A percentile compares a stretch with the other conserved stretches of the same genome.
phyloP scores from a whole-genome alignment of 257 asterid genomes.

The Henckelia pumila region DNA sequence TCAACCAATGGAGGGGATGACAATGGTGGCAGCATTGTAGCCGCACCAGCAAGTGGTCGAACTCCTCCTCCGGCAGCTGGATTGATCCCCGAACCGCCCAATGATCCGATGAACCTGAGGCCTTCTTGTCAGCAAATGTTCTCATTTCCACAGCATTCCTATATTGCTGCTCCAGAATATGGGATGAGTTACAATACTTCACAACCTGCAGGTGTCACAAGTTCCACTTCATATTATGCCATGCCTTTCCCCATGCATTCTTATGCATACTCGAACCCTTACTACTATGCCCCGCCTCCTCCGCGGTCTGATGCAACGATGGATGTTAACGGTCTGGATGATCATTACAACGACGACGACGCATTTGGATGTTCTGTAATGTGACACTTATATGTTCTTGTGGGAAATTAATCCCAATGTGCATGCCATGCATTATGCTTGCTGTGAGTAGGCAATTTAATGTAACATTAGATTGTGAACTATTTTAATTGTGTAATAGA shows the following conservation, averaged over 20 bases:
- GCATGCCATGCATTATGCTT: neutral
- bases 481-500: neutral
- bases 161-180: constrained; percentile 43
- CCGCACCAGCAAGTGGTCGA: constrained; percentile 29
- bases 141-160: constrained; percentile 35
- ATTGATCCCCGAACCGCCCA: constrained; percentile 21
- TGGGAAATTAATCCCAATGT: too few species aligned
- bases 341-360: constrained; percentile 23
- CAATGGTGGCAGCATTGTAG: constrained; percentile 29
- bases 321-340: constrained; percentile 3
- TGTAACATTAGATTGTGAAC: neutral
- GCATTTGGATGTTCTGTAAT: constrained; percentile 38
- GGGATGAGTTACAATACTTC: constrained; percentile 50
- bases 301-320: constrained; percentile 22
- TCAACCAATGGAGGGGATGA: constrained; percentile 26
- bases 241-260: constrained; percentile 36
- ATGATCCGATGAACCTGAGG: constrained; percentile 24
- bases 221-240: constrained; percentile 31
- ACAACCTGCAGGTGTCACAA: constrained; percentile 33
- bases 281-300: constrained; percentile 25
- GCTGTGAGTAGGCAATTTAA: neutral
- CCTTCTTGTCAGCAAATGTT: constrained; percentile 35
- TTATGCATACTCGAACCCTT: constrained; percentile 26
- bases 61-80: constrained; percentile 17
- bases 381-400: too few species aligned